Base-by-base conservation (phyloP, 768 basidiomycete genomes). In the Filobasidium floriforme region DNA sequence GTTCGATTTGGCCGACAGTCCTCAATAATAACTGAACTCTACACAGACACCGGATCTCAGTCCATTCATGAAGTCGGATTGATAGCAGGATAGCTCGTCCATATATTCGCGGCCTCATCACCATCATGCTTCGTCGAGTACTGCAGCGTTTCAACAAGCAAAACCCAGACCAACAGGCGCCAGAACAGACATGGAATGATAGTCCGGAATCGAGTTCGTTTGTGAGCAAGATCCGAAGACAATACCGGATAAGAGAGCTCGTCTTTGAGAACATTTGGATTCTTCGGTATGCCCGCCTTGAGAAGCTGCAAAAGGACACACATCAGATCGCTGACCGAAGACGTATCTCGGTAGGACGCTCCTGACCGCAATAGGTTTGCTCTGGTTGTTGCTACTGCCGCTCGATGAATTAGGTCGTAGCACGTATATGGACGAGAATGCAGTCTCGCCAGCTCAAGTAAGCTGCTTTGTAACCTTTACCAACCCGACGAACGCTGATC, bases 401-500 rank as follows among this genome's bases (percentile, higher is more conserved):
- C 82, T 83, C 14, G 81, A 85, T 6, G 80, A 80, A 0, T 81
- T 93, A 5, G 86, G 85, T 19, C 83, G 85, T 69, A 77, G 80
- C 10, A 89, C 86, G 10, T 94, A 91, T 75, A 88, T 94, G 60
- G 92, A 94, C 76, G 96, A 99, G 80, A 96, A 98, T 76, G 94
- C 96, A 0, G 79, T 99, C 22, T 90, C 93, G 73, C 93, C 96
- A 11, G 87, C 85, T 6, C 92, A 94, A 81, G 93, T 93, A 32
- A 61, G 71, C 26, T 5, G 3, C 22, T 7, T 19, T 15, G 10
- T 43, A 37, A 19, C 14, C 46, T 49, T 49, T 12, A 6, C 32
- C 32, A 26, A 18, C 15, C 28, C 22, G 18, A 5, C 19, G 2
- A 32, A 32, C 19, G 28, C 29, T 18, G 22, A 14, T 6, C 26